Base-by-base conservation (phyloP, 441 rosid species). In the Adansonia gregorii region DNA sequence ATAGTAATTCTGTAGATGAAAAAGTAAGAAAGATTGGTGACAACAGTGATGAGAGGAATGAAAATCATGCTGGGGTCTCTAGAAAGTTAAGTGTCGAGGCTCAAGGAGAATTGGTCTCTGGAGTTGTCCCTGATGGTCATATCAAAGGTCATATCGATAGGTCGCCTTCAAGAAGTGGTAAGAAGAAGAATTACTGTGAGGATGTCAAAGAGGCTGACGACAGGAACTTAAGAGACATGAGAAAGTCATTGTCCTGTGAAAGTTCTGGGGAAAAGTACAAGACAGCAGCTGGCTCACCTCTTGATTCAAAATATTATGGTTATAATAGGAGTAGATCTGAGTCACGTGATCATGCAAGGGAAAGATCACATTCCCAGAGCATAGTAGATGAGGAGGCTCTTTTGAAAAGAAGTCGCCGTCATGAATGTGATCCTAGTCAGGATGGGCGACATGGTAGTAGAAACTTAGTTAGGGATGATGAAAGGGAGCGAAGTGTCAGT, bases 331-430 rank as follows among this genome's bases (percentile, higher is more conserved):
- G 82, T 69, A 83, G 89, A 81, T 91, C 92, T 61, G 78, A 79
- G 77, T 82, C 91, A 9, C 79, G 19, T 72, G 91, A 88, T 74
- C 67, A 58, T 83, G 83, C 49, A 49, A 85, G 88, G 82, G 93
- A 85, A 73, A 84, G 89, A 67, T 89, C 98, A 79, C 80, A 67
- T 75, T 87, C 95, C n/a, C 82, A 17, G 60, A 85, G 86, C 72
- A 71, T 84, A 72, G 56, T 68, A 27, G 91, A 85, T 73, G 97
- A 89, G 59, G 93, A 87, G 43, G 78, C 74, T 11, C 43, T 71
- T 82, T 72, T 72, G 66, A 83, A 81, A 80, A 79, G 81, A 78
- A 82, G 82, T 54, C 75, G 67, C 35, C 75, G 52, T 67, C 27
- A 54, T 24, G 93, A 78, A 39, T 79, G 70, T 72, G 82, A 76